A percentile compares a stretch with the other conserved stretches of the same genome.
Conservation (phyloP, 1,284 basidiomycete species). For the Acaromyces ingoldii region DNA sequence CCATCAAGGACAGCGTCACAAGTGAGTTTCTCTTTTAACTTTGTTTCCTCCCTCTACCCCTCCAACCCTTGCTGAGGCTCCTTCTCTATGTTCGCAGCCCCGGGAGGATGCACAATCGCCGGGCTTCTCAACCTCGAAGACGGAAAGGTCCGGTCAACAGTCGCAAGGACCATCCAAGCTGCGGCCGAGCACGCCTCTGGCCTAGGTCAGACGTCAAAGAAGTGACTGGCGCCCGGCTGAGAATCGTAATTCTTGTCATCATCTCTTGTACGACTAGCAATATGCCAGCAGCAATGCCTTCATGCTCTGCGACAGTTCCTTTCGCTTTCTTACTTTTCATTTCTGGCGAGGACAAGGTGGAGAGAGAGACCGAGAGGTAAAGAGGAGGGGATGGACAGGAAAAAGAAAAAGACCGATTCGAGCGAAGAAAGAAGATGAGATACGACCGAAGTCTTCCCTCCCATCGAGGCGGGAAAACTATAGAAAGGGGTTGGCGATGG, state of each 20-base stretch:
- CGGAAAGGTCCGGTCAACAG: slow-evolving; percentile 84
- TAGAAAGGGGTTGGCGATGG: too few species aligned
- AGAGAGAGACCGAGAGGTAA: not conserved
- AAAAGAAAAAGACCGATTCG: not conserved
- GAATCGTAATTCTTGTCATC: not conserved
- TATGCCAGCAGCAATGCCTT: not conserved
- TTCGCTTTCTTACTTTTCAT: not conserved
- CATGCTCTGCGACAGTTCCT: not conserved
- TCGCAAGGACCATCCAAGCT: slow-evolving; percentile 84
- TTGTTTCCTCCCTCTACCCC: slow-evolving; percentile 12
- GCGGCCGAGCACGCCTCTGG: slow-evolving; percentile 47
- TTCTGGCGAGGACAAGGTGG: not conserved
- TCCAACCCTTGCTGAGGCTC: not conserved
- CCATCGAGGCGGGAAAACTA: too few species aligned
- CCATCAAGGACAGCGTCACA: slow-evolving; percentile 95
- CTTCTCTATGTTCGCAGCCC: slow-evolving; percentile 59
- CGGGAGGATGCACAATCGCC: slow-evolving; percentile 97
- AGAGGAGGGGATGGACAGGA: not conserved
- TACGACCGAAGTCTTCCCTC: too few species aligned
- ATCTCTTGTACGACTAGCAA: not conserved
- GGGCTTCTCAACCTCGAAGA: slow-evolving; percentile 92
- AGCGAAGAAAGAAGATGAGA: too few species aligned
- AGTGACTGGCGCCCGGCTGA: not conserved
- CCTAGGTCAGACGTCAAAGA: slow-evolving; percentile 25
- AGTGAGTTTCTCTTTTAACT: slow-evolving; percentile 59